Percentiles rank a stretch among this genome's conserved stretches.
Evolutionary conservation across 495 filamentous ascomycete genomes (phyloP).

Genomic region (Cercophora newfieldiana): DNA sequence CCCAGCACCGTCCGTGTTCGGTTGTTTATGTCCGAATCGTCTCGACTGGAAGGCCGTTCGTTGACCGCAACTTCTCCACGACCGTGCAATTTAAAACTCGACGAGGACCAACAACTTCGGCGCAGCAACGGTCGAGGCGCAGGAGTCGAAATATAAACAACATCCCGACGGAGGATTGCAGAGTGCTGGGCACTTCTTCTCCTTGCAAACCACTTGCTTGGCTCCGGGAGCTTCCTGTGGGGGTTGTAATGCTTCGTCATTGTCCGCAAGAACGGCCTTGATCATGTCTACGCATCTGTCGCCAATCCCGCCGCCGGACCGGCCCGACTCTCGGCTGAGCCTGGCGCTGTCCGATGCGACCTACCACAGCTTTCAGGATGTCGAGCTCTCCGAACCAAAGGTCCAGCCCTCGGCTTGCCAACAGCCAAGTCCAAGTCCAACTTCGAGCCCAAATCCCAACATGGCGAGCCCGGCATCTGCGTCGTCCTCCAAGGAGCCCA

Average conservation of each 20-base stretch:
- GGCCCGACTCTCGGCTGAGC: conserved; percentile 43
- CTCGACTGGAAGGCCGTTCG: not conserved
- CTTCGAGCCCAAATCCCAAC: too few species aligned
- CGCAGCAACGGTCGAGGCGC: conserved; percentile 15
- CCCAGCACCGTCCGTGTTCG: conserved; percentile 6
- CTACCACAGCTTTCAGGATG: conserved; percentile 50
- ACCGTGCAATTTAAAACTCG: conserved; percentile 17
- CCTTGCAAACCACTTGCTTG: not conserved
- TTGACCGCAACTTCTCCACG: conserved; percentile 24
- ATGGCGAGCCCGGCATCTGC: conserved; percentile 1
- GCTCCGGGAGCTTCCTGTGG: not conserved
- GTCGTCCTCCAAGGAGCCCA: conserved; percentile 17
- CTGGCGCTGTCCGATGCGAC: conserved; percentile 43
- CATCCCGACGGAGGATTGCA: conserved; percentile 19
- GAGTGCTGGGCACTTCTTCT: conserved; percentile 17
- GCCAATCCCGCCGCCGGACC: conserved; percentile 32
- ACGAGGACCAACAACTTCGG: conserved; percentile 4
- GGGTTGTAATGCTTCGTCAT: conserved; percentile 25
- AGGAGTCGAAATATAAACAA: not conserved
- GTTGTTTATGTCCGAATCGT: conserved; percentile 20
- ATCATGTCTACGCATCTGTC: conserved; percentile 36
- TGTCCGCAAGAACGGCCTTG: conserved; percentile 10
- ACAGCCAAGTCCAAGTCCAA: not conserved
- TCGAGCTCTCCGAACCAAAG: conserved; percentile 38
- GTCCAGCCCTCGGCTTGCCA: conserved; percentile 14